Evolutionary conservation across 1,284 basidiomycete genomes (phyloP).

Genomic region (Trichosporon faecale): DNA sequence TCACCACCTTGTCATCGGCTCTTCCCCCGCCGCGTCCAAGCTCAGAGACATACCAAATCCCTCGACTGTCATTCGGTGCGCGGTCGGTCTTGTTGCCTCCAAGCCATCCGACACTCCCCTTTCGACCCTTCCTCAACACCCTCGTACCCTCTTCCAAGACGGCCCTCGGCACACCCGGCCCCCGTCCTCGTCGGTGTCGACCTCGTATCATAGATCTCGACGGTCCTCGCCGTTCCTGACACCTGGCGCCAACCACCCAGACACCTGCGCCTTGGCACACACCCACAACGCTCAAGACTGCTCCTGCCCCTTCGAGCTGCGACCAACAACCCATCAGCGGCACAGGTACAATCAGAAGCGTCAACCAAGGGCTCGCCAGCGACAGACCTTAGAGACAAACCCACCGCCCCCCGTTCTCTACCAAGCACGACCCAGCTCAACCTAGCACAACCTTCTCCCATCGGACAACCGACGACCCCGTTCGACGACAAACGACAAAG

Average conservation of each 20-base stretch:
- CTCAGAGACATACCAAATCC: slow-evolving; percentile 8
- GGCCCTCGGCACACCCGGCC: neutral
- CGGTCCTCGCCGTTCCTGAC: neutral
- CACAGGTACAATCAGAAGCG: slow-evolving; percentile 1
- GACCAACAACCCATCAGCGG: neutral
- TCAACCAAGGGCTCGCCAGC: neutral
- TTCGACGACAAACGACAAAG: neutral
- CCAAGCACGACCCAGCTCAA: neutral
- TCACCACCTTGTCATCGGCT: neutral
- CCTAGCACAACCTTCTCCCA: neutral
- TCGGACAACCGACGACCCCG: neutral
- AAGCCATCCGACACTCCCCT: neutral
- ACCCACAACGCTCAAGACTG: neutral
- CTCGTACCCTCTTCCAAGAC: neutral
- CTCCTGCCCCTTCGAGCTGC: neutral
- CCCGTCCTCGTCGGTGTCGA: neutral
- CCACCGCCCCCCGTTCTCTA: neutral
- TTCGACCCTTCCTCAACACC: neutral
- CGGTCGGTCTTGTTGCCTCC: neutral
- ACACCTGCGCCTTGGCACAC: neutral
- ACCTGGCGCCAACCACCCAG: neutral
- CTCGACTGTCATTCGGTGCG: neutral
- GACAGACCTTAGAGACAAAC: neutral
- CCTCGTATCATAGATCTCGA: slow-evolving; percentile 4
- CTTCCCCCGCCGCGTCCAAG: neutral